Evolutionary conservation across 257 asterid species (phyloP), one percentile per base, ranked within the genome.

Genomic region (Ehretia macrophylla): DNA sequence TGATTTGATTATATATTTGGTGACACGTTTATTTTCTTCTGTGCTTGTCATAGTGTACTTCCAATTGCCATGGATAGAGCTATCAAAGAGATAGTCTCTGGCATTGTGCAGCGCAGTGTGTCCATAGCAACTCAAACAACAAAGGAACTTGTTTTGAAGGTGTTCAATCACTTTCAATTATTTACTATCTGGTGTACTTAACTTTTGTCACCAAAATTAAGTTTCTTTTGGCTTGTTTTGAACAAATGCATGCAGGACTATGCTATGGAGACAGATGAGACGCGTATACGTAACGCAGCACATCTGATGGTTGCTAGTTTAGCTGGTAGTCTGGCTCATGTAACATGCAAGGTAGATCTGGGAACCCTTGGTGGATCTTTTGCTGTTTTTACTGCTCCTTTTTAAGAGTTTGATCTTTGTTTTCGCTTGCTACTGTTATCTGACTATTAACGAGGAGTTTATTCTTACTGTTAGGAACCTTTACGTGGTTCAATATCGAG

Each of bases 251-350:
- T 51, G 39, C 79, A 93, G 99, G 99, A 93, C 77, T 89, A 89
- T 75, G 97, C 94, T 62, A 77, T 89, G 94, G 99, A 93, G 69
- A 81, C 92, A 1, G 97, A 93, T 81, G 99, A 89, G 78, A 89
- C 88, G 44, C 94, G 87, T 42, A 82, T 85, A 72, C 75, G 85
- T 38, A 93, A 83, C 73, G 97, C 97, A 58, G 97, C 97, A 58
- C 96, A 87, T 71, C 74, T 93, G 82, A 93, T 93, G 99, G 99
- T 89, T 18, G 97, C 99, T n/a, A 82, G 95, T 75, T 67, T 93
- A 79, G 95, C 99, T 0, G 99, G 99, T 71, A 86, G 99, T 78
- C 82, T 93, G 63, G 99, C 97, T 63, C 99, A 93, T 73, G 99
- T 89, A 50, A 93, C 97, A 39, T 93, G 97, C 96, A 93, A 93